A percentile compares a stretch with the other conserved stretches of the same genome.
Conservation (phyloP, 1,284 basidiomycete genomes). For the Sphagnurus paluster region DNA sequence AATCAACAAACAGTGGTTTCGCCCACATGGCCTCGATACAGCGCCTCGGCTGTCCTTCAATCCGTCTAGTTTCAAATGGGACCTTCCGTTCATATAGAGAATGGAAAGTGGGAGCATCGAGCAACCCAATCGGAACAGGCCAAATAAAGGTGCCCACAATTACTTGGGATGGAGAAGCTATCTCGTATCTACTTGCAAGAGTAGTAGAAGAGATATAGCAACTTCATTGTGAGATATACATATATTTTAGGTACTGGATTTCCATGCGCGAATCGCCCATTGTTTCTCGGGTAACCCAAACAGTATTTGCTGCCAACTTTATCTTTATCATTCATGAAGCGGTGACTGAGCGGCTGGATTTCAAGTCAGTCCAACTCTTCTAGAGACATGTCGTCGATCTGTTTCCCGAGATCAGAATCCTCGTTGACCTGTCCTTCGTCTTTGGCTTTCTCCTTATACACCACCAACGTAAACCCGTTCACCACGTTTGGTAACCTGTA, state of each 20-base stretch:
- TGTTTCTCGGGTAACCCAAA: too few relatives aligned
- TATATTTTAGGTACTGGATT: too few relatives aligned
- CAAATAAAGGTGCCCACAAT: constrained; percentile 18
- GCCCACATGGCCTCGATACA: neutral
- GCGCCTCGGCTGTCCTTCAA: constrained; percentile 11
- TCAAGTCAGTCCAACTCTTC: constrained; percentile 1
- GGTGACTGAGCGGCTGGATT: too few relatives aligned
- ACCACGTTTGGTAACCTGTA: constrained; percentile 33
- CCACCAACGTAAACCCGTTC: constrained; percentile 39
- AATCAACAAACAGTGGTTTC: constrained; percentile 4
- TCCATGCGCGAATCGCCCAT: too few relatives aligned
- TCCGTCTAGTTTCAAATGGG: constrained; percentile 15
- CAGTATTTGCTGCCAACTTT: too few relatives aligned
- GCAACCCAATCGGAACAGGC: constrained; percentile 5
- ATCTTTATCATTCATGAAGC: too few relatives aligned
- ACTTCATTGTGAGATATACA: too few relatives aligned
- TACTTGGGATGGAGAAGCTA: constrained; percentile 2
- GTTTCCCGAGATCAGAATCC: neutral
- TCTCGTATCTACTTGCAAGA: constrained; percentile 3
- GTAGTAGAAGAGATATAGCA: constrained; percentile 10
- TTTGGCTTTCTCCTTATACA: constrained; percentile 12
- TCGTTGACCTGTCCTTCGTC: neutral
- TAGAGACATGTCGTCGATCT: neutral
- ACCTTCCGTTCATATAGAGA: constrained; percentile 18
- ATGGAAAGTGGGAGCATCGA: constrained; percentile 14